Evolutionary conservation across 192 early-diverging fungal genomes (phyloP).

Genomic region (Backusella morwellensis): DNA sequence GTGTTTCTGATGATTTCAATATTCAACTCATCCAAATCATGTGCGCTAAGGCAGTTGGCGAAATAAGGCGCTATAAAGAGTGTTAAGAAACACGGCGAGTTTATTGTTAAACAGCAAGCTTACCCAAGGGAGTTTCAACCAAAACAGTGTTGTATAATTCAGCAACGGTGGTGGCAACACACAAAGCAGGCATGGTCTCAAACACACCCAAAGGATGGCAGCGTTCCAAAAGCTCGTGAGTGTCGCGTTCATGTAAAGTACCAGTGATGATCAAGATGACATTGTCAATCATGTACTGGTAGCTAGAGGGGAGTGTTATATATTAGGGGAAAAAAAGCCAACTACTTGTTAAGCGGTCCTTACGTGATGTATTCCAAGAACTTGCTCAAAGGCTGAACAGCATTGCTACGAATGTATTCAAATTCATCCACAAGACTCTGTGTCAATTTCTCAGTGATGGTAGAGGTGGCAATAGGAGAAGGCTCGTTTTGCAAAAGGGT

Average conservation of each 20-base stretch:
- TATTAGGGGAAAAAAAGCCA: too few species aligned
- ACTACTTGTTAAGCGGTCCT: not conserved
- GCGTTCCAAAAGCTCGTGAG: conserved; percentile 92
- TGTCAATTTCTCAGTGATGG: conserved; percentile 84
- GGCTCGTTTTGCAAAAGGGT: conserved; percentile 94
- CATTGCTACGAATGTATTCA: conserved; percentile 85
- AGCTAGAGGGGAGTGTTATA: conserved; percentile 45
- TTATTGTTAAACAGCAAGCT: not conserved
- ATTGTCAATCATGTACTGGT: conserved; percentile 99
- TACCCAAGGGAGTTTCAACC: conserved; percentile 93
- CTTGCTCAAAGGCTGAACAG: conserved; percentile 78
- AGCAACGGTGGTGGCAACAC: conserved; percentile 93
- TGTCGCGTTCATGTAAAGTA: conserved; percentile 97
- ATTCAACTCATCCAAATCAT: conserved; percentile 98
- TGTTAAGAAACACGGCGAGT: not conserved
- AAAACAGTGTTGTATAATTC: conserved; percentile 96
- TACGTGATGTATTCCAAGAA: conserved; percentile 98
- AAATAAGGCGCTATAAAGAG: conserved; percentile 86
- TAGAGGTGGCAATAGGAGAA: conserved; percentile 90
- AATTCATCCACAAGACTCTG: conserved; percentile 92
- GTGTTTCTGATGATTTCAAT: conserved; percentile 99
- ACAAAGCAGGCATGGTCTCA: conserved; percentile 97
- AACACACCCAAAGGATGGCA: conserved; percentile 99
- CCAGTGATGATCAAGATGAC: conserved; percentile 97
- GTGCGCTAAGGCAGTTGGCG: conserved; percentile 92